These are phyloP conservation scores for Aspergillus quadricinctus DNA, from an alignment of 2,329 filamentous ascomycete genomes.

Conservation along the genomic window DNA sequence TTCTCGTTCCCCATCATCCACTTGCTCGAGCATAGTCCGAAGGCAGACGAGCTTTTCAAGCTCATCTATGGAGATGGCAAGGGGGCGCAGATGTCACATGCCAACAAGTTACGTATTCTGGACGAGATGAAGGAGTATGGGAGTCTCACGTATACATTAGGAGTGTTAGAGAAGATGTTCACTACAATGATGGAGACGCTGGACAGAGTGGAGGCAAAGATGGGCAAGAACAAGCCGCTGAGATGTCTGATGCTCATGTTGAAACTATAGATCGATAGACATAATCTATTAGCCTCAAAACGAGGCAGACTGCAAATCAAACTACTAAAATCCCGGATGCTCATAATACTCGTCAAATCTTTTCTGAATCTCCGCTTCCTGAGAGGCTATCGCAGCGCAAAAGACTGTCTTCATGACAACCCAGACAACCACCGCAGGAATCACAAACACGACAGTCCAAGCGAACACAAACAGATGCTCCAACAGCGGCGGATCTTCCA, in stretches of 20 bases:
- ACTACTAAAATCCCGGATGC: background rate
- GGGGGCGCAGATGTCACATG: background rate
- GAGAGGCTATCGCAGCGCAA: no score
- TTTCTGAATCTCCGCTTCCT: no score
- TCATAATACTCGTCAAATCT: no score
- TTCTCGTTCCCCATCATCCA: constrained; percentile 31
- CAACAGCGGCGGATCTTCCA: no score
- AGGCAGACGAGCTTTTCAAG: background rate
- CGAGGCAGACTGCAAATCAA: no score
- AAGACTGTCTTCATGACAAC: no score
- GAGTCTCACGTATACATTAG: background rate
- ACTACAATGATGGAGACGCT: background rate
- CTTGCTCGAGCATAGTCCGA: background rate
- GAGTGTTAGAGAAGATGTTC: background rate
- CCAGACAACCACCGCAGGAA: no score
- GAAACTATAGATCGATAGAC: background rate
- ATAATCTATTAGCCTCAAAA: background rate
- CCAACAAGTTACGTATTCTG: background rate
- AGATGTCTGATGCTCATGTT: background rate
- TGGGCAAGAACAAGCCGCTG: background rate
- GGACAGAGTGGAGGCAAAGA: background rate
- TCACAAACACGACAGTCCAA: no score
- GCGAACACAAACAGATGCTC: no score
- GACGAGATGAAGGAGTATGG: background rate
- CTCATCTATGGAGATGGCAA: background rate